These are phyloP conservation scores for Biscutella laevigata DNA, from an alignment of 441 rosid genomes.

Conservation along the genomic window DNA sequence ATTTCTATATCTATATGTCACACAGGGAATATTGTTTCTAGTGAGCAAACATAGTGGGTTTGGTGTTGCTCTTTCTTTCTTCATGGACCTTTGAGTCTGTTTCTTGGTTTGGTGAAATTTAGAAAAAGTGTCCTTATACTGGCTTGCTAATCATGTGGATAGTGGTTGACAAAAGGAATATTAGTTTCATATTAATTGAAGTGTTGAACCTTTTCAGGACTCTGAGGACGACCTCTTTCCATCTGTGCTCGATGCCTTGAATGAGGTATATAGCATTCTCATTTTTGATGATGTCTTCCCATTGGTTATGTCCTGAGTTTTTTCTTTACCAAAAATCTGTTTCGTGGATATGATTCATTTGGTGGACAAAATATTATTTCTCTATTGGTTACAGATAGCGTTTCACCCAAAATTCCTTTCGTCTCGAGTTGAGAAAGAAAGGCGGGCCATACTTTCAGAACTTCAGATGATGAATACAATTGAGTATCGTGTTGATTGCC, in stretches of 20 bases:
- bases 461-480: constrained; percentile 99
- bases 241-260: constrained; percentile 83
- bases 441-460: constrained; percentile 98
- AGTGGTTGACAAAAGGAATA: constrained; percentile 8
- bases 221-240: constrained; percentile 74
- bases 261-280: constrained; percentile 52
- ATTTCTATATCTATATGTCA: background rate
- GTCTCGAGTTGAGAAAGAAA: constrained; percentile 94
- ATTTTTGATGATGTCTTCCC: constrained; percentile 6
- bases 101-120: constrained; percentile 8
- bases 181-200: constrained; percentile 25
- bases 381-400: constrained; percentile 59
- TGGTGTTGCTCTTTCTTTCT: constrained; percentile 4
- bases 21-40: background rate
- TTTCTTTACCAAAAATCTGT: background rate
- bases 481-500: constrained; percentile 99
- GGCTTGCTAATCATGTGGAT: constrained; percentile 12
- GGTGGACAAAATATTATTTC: constrained; percentile 4
- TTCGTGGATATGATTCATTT: constrained; percentile 1
- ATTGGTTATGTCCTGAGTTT: constrained; percentile 1
- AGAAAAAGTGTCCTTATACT: background rate
- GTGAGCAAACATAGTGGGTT: background rate
- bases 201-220: constrained; percentile 49
- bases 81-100: background rate
- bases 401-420: constrained; percentile 92